phyloP scores from a whole-genome alignment of 768 basidiomycete genomes.

The Daedaleopsis sinensis region DNA sequence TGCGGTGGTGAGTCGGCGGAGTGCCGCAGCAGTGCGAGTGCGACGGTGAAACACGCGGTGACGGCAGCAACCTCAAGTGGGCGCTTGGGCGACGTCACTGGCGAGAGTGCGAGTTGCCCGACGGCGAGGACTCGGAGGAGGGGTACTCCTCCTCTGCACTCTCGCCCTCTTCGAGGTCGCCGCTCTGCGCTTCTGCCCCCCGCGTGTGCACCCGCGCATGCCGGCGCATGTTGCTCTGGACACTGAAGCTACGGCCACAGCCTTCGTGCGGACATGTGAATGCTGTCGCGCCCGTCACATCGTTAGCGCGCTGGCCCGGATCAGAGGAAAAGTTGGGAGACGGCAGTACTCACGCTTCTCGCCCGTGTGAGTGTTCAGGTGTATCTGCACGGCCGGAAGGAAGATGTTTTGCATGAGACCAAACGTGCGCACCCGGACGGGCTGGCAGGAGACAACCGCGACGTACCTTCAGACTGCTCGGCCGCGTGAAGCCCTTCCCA shows the following conservation, averaged over 20 bases:
- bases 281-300: constrained; percentile 45
- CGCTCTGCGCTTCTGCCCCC: constrained; percentile 22
- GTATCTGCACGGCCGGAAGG: constrained; percentile 53
- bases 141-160: constrained; percentile 37
- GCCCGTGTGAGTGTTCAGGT: constrained; percentile 83
- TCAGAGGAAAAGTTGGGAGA: background rate
- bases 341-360: constrained; percentile 68
- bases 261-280: constrained; percentile 74
- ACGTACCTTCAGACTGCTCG: constrained; percentile 77
- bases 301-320: constrained; percentile 8
- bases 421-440: background rate
- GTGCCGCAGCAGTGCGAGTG: background rate
- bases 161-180: constrained; percentile 41
- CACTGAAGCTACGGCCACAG: constrained; percentile 83
- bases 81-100: background rate
- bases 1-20: too few relatives aligned
- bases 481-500: constrained; percentile 80
- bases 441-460: background rate
- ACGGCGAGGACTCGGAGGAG: constrained; percentile 17
- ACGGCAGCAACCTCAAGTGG: background rate
- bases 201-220: constrained; percentile 74
- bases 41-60: background rate
- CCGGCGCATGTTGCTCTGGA: constrained; percentile 87
- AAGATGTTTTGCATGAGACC: background rate
- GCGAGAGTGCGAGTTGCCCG: constrained; percentile 1